These are phyloP conservation scores for Skeletonema potamos DNA, from an alignment of 108 stramenopile species.

Conservation along the genomic window DNA sequence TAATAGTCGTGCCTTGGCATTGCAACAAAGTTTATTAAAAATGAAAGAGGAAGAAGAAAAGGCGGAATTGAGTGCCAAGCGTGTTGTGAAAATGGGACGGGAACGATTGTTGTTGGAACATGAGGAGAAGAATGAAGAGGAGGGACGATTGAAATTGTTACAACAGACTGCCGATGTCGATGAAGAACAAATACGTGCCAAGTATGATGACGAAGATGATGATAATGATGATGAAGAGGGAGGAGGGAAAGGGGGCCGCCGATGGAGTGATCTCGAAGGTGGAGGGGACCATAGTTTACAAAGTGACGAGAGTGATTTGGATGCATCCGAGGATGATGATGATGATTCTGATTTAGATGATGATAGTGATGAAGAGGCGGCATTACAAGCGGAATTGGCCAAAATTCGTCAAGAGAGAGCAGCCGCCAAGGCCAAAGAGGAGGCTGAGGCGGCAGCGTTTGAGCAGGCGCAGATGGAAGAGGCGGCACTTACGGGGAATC, in stretches of 20 bases:
- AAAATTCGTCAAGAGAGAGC: slow-evolving; percentile 90
- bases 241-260: no score
- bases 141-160: slow-evolving; percentile 65
- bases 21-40: slow-evolving; percentile 74
- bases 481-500: slow-evolving; percentile 87
- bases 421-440: slow-evolving; percentile 68
- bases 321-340: no score
- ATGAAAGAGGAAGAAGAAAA: slow-evolving; percentile 77
- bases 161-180: slow-evolving; percentile 84
- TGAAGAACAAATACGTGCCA: slow-evolving; percentile 57
- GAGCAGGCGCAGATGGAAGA: slow-evolving; percentile 81
- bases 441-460: slow-evolving; percentile 73
- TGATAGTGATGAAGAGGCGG: slow-evolving; percentile 93
- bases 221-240: slow-evolving; percentile 50
- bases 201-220: slow-evolving; percentile 62
- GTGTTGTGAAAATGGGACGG: slow-evolving; percentile 38
- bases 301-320: slow-evolving; percentile 45
- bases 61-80: slow-evolving; percentile 43
- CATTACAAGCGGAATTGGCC: slow-evolving; percentile 89
- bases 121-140: slow-evolving; percentile 57
- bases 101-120: slow-evolving; percentile 40
- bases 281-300: slow-evolving; percentile 4
- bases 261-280: slow-evolving; percentile 51
- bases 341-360: slow-evolving; percentile 78
- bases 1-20: slow-evolving; percentile 46